phyloP scores from a whole-genome alignment of 176 grass and related monocot species.

The Calamus simplicifolius region DNA sequence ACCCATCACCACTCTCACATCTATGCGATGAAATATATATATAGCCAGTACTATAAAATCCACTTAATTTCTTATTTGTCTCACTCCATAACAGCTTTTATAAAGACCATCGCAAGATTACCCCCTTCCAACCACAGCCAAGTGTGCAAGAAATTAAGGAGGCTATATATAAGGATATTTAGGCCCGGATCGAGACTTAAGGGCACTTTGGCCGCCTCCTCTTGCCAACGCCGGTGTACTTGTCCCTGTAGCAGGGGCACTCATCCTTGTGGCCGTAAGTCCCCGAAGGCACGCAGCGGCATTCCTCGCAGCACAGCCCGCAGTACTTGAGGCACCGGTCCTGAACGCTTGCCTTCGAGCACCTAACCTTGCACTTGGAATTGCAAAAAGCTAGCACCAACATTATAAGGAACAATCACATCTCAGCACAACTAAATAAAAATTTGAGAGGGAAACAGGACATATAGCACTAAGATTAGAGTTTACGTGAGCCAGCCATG shows the following conservation, averaged over 20 bases:
- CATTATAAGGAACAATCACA: background rate
- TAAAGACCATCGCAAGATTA: too few relatives aligned
- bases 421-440: too few relatives aligned
- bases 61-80: too few relatives aligned
- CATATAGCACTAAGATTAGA: too few relatives aligned
- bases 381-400: conserved; percentile 47
- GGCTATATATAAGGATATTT: too few relatives aligned
- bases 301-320: conserved; percentile 63
- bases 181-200: conserved; percentile 9
- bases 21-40: too few relatives aligned
- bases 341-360: conserved; percentile 76
- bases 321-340: conserved; percentile 94
- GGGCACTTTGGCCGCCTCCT: conserved; percentile 83
- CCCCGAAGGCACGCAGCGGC: conserved; percentile 80
- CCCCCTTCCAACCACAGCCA: too few relatives aligned
- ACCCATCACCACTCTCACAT: too few relatives aligned
- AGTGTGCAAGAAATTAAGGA: too few relatives aligned
- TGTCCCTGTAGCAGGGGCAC: conserved; percentile 97
- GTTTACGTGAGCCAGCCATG: conserved; percentile 56
- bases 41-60: too few relatives aligned
- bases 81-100: too few relatives aligned
- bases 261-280: conserved; percentile 81
- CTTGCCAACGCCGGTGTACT: conserved; percentile 46
- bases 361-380: conserved; percentile 69
- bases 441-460: too few relatives aligned